Evolutionary conservation across 495 filamentous ascomycete species (phyloP).

Genomic region (Rhizodiscina lignyota): DNA sequence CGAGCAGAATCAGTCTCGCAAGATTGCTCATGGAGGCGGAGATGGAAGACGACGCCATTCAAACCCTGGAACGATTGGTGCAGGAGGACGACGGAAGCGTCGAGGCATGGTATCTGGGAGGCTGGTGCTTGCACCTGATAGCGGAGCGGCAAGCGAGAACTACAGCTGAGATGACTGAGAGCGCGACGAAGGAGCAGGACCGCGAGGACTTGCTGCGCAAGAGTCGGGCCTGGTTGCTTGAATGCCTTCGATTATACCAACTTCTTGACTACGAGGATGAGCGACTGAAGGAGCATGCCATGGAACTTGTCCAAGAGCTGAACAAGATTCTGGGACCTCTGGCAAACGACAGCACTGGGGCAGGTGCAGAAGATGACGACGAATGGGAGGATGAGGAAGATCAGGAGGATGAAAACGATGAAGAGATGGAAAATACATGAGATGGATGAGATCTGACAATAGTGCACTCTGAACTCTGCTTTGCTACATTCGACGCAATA

Average conservation of each 20-base stretch:
- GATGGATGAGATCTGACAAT: too few species aligned
- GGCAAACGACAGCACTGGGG: too few species aligned
- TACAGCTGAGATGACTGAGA: constrained; percentile 15
- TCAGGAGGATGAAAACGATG: constrained; percentile 24
- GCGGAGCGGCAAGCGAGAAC: constrained; percentile 38
- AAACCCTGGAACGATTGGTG: constrained; percentile 69
- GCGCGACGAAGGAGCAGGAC: constrained; percentile 19
- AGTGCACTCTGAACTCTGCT: too few species aligned
- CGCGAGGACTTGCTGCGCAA: constrained; percentile 32
- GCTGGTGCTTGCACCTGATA: constrained; percentile 70
- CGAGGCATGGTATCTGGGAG: constrained; percentile 92
- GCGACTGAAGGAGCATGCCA: constrained; percentile 45
- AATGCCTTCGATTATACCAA: constrained; percentile 40
- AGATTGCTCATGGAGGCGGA: constrained; percentile 78
- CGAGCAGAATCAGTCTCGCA: constrained; percentile 65
- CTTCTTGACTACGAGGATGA: constrained; percentile 58
- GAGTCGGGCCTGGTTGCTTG: constrained; percentile 42
- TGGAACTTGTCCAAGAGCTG: constrained; percentile 40
- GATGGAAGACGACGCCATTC: constrained; percentile 68
- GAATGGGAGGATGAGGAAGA: constrained; percentile 32
- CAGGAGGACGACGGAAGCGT: constrained; percentile 82
- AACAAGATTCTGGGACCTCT: constrained; percentile 37
- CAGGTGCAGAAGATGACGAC: constrained; percentile 23
- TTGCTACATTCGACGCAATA: too few species aligned
- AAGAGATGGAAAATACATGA: constrained; percentile 12